Evolutionary conservation across 768 basidiomycete genomes (phyloP).

Genomic region (Boletus rex-veris): DNA sequence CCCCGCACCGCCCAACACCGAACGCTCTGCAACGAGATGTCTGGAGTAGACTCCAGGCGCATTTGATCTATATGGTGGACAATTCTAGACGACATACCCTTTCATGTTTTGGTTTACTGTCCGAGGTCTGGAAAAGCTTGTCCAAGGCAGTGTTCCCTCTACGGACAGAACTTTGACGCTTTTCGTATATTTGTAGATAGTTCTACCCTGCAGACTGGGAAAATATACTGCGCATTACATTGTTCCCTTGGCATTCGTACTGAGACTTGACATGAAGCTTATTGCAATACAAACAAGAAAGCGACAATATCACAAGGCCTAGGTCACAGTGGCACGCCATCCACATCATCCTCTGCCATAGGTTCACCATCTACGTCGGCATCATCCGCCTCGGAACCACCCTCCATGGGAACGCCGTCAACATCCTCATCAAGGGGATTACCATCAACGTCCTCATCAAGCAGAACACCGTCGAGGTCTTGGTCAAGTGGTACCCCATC

Average conservation of each 20-base stretch:
- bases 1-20: background rate
- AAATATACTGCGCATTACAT: background rate
- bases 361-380: slow-evolving; percentile 27
- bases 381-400: slow-evolving; percentile 16
- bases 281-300: background rate
- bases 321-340: slow-evolving; percentile 37
- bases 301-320: background rate
- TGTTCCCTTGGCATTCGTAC: background rate
- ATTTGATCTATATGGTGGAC: slow-evolving; percentile 14
- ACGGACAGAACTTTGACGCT: slow-evolving; percentile 27
- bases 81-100: slow-evolving; percentile 22
- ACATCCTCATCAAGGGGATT: slow-evolving; percentile 33
- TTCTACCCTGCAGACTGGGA: background rate
- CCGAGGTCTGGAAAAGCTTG: slow-evolving; percentile 20
- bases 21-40: background rate
- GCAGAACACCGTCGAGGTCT: slow-evolving; percentile 38
- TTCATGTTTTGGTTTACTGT: slow-evolving; percentile 15
- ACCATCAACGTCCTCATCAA: slow-evolving; percentile 29
- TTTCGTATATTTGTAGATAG: background rate
- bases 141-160: slow-evolving; percentile 11
- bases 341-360: slow-evolving; percentile 35
- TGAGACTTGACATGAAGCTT: background rate
- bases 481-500: slow-evolving; percentile 46
- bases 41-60: slow-evolving; percentile 13
- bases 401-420: slow-evolving; percentile 38